phyloP scores from a whole-genome alignment of 352 stramenopile genomes.

The Peronospora farinosa region DNA sequence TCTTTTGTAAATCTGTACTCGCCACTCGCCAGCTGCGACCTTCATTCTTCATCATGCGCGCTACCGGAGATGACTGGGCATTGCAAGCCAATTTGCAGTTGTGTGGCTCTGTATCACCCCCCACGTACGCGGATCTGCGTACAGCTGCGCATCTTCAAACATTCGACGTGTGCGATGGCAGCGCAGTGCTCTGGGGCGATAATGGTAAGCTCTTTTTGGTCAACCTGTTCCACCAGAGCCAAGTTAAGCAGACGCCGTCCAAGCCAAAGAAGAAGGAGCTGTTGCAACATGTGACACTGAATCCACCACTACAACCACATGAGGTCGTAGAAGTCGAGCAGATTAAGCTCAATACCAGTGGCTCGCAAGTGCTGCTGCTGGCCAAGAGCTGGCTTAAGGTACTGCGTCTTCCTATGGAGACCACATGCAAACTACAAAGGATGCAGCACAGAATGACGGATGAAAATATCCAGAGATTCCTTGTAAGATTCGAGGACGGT shows the following conservation, averaged over 20 bases:
- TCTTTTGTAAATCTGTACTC: neutral
- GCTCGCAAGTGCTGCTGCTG: slow-evolving; percentile 46
- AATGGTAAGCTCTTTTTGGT: slow-evolving; percentile 46
- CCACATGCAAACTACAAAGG: slow-evolving; percentile 15
- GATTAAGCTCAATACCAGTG: slow-evolving; percentile 51
- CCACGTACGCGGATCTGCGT: slow-evolving; percentile 45
- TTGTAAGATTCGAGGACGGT: slow-evolving; percentile 47
- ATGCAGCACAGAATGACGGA: slow-evolving; percentile 12
- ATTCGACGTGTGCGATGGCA: slow-evolving; percentile 58
- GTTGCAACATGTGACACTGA: slow-evolving; percentile 50
- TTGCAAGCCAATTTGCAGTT: slow-evolving; percentile 52
- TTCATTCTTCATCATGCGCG: slow-evolving; percentile 5
- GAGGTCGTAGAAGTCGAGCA: slow-evolving; percentile 51
- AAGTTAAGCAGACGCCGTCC: slow-evolving; percentile 11
- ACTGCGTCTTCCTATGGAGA: slow-evolving; percentile 37
- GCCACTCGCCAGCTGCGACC: slow-evolving; percentile 2
- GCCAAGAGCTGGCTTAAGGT: slow-evolving; percentile 59
- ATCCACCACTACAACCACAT: slow-evolving; percentile 43
- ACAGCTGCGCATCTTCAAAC: slow-evolving; percentile 52
- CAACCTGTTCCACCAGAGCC: slow-evolving; percentile 41
- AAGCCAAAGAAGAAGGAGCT: slow-evolving; percentile 7
- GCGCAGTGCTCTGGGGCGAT: slow-evolving; percentile 43
- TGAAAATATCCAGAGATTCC: slow-evolving; percentile 30
- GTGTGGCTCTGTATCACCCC: slow-evolving; percentile 47
- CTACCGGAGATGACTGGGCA: slow-evolving; percentile 41